Evolutionary conservation across 176 grass and related monocot species (phyloP), one percentile per base, ranked within the genome.

Genomic region (Melocanna baccifera): DNA sequence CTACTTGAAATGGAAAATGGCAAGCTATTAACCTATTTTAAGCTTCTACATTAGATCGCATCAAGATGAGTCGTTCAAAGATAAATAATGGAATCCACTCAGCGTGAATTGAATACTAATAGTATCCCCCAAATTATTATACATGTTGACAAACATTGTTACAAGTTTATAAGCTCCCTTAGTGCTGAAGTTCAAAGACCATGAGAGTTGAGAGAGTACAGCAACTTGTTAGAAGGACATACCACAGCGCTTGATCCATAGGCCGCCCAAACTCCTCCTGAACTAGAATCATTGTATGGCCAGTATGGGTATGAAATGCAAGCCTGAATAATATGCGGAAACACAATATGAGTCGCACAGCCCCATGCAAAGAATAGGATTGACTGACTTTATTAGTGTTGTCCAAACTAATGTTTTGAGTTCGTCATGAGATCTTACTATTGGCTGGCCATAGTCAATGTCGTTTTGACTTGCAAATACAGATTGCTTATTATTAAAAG

Each of bases 231-330:
- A 56, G 4, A 51, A 69, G 20, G 51, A 64, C 69, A 61, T 93
- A 93, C 91, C 73, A 88, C 25, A 57, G 73, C 1, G 14, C 34
- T 74, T 71, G 91, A 76, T 23, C 53, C 83, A 51, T 86, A 90
- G 12, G 82, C 73, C 7, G 74, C 39, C 78, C 86, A 87, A 79
- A 83, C 22, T 71, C 73, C 82, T 23, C 78, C 86, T 23, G 80
- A 80, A 40, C 55, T 74, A 80, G 88, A 84, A 80, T 90, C 82
- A 66, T 30, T 84, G 82, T 83, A 86, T 22, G 88, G 78, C 23
- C 86, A 88, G 82, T 83, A 86, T 22, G 88, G 78, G 30, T 88
- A 88, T 64, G 85, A 85, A 71, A 88, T 78, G 58, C 83, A 83
- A 51, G 74, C 73, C 91, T 93, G 86, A 13, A 46, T 52, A 18